Evolutionary conservation across 208 protist species (phyloP).

Genomic region (Trypanosoma conorhini): DNA sequence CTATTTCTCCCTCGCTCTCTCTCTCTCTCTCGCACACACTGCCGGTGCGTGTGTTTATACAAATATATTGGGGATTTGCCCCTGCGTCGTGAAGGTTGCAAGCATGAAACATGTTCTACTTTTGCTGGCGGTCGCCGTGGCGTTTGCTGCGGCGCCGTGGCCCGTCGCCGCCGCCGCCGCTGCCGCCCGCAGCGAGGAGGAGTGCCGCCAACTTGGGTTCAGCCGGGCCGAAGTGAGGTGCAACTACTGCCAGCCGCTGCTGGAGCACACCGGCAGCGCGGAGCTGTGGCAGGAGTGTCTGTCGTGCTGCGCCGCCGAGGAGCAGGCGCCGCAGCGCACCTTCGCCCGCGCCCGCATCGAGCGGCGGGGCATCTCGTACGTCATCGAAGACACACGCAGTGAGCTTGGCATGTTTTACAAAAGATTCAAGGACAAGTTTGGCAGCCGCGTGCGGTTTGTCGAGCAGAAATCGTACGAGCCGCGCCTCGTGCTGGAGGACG

Average conservation of each 20-base stretch:
- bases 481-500: constrained; percentile 14
- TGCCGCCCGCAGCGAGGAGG: constrained; percentile 13
- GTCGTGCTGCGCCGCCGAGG: constrained; percentile 39
- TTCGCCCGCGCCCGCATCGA: constrained; percentile 25
- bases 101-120: constrained; percentile 10
- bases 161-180: background rate
- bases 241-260: constrained; percentile 37
- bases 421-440: constrained; percentile 18
- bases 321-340: background rate
- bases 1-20: constrained; percentile 4
- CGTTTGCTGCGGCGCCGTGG: background rate
- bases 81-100: background rate
- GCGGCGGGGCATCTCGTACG: background rate
- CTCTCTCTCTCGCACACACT: background rate
- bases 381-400: constrained; percentile 7
- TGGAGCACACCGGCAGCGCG: constrained; percentile 37
- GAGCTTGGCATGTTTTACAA: constrained; percentile 26
- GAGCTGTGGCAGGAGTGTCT: constrained; percentile 51
- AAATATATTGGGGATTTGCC: background rate
- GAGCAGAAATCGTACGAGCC: constrained; percentile 8
- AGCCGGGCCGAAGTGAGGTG: constrained; percentile 35
- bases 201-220: constrained; percentile 52
- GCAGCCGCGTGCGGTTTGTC: constrained; percentile 6
- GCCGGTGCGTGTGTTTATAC: background rate
- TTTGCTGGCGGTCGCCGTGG: background rate